A percentile compares a stretch with the other conserved stretches of the same genome.
Evolutionary conservation across 495 filamentous ascomycete species (phyloP).

Genomic region (Talaromyces ruber): DNA sequence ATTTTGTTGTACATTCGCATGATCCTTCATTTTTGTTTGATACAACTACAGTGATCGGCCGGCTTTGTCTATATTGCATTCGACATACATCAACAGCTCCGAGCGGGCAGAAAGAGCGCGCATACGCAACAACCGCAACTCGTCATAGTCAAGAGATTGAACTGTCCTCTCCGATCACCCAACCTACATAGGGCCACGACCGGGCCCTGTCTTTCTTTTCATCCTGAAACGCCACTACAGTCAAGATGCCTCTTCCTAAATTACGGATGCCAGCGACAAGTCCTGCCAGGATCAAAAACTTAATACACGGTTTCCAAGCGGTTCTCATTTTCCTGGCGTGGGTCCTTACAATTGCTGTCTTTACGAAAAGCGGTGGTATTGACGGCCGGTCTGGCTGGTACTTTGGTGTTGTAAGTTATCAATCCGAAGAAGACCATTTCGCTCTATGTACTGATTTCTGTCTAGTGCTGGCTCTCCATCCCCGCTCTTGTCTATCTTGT

Average conservation of each 20-base stretch:
- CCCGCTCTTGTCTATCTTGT: constrained; percentile 77
- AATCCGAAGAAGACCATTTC: not conserved
- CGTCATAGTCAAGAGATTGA: not conserved
- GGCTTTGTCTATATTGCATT: not conserved
- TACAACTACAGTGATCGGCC: not conserved
- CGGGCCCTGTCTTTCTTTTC: not conserved
- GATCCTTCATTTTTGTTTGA: not conserved
- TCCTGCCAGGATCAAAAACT: constrained; percentile 37
- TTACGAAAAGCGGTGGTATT: constrained; percentile 52
- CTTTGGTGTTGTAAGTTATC: constrained; percentile 58
- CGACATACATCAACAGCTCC: not conserved
- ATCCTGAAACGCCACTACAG: not conserved
- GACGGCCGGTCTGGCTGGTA: constrained; percentile 67
- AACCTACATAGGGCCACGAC: not conserved
- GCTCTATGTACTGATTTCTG: not conserved
- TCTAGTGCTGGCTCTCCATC: constrained; percentile 75
- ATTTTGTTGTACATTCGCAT: not conserved
- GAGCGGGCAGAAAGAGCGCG: not conserved
- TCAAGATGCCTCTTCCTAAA: constrained; percentile 4
- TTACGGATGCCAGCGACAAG: constrained; percentile 30
- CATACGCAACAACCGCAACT: not conserved
- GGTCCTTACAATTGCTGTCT: constrained; percentile 65
- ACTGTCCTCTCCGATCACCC: not conserved
- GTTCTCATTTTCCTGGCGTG: constrained; percentile 62
- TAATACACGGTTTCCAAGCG: constrained; percentile 48